Conservation (phyloP, 495 filamentous ascomycete genomes). For the Aspergillus hancockii region DNA sequence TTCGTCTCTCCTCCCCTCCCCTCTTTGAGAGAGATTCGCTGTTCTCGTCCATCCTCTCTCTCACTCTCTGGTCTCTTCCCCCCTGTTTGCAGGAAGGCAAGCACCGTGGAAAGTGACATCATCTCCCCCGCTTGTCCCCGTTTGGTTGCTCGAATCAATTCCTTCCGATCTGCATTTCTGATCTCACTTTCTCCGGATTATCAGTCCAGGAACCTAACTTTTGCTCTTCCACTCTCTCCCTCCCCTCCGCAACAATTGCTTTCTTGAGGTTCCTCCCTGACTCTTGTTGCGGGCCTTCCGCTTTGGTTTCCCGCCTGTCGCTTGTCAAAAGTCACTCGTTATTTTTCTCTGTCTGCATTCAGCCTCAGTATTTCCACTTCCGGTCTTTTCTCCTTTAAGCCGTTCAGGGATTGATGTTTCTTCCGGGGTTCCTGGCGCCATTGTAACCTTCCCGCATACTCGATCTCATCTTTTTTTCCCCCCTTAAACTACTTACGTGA, state of each 20-base stretch:
- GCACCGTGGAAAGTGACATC: constrained; percentile 11
- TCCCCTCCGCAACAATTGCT: constrained; percentile 6
- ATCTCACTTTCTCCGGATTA: constrained; percentile 14
- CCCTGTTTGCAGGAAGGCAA: constrained; percentile 13
- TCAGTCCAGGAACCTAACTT: constrained; percentile 5
- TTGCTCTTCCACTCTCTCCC: neutral
- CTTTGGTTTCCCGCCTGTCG: neutral
- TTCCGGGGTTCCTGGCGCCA: neutral
- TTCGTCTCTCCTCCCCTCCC: constrained; percentile 22
- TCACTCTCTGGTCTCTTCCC: constrained; percentile 5
- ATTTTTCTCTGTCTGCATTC: constrained; percentile 3
- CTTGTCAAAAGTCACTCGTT: constrained; percentile 2
- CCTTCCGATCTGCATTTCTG: constrained; percentile 1
- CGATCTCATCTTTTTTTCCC: neutral
- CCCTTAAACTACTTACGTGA: neutral
- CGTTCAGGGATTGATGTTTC: constrained; percentile 1
- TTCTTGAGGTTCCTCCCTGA: constrained; percentile 2
- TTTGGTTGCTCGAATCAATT: constrained; percentile 9
- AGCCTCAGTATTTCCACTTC: constrained; percentile 11
- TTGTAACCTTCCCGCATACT: constrained; percentile 14
- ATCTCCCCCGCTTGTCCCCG: neutral
- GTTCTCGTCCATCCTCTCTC: too few species aligned
- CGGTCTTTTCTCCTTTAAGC: constrained; percentile 4
- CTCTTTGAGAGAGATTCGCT: too few species aligned
- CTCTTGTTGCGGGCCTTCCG: constrained; percentile 1